Evolutionary conservation across 2,329 filamentous ascomycete species (phyloP).

Genomic region (Penicillium paneum): DNA sequence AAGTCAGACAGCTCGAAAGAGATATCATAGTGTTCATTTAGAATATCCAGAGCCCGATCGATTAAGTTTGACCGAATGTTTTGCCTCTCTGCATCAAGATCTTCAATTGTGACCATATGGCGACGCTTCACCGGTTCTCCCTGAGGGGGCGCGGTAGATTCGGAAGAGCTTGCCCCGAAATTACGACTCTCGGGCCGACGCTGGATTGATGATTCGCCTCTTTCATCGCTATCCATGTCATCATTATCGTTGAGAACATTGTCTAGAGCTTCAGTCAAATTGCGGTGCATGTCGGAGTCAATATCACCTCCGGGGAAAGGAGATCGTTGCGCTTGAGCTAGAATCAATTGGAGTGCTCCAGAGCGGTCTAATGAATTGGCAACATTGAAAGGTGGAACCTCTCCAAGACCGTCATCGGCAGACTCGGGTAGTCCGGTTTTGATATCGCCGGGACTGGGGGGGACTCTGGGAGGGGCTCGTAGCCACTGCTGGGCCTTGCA

Average conservation of each 20-base stretch:
- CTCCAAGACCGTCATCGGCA: slow-evolving; percentile 30
- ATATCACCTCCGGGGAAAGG: slow-evolving; percentile 22
- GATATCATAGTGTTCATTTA: slow-evolving; percentile 80
- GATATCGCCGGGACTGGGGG: slow-evolving; percentile 61
- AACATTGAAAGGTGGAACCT: slow-evolving; percentile 25
- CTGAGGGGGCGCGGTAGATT: slow-evolving; percentile 21
- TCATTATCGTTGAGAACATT: slow-evolving; percentile 39
- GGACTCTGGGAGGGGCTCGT: slow-evolving; percentile 60
- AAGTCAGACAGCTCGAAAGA: slow-evolving; percentile 90
- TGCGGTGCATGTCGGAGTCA: slow-evolving; percentile 33
- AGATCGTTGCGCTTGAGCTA: slow-evolving; percentile 30
- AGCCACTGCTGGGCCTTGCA: slow-evolving; percentile 62
- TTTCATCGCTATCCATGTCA: slow-evolving; percentile 23
- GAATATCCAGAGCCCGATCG: slow-evolving; percentile 83
- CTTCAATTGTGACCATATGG: slow-evolving; percentile 61
- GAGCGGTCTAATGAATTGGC: slow-evolving; percentile 27
- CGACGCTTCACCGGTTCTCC: slow-evolving; percentile 23
- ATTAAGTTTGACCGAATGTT: slow-evolving; percentile 75
- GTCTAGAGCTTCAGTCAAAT: slow-evolving; percentile 45
- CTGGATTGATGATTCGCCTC: slow-evolving; percentile 23
- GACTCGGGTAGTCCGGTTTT: slow-evolving; percentile 30
- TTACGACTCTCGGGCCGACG: slow-evolving; percentile 16
- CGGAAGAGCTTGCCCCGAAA: slow-evolving; percentile 17
- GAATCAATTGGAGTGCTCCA: slow-evolving; percentile 35
- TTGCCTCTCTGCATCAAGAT: slow-evolving; percentile 71